These are phyloP conservation scores for Phytophthora ramorum DNA, from an alignment of 352 stramenopile genomes.

Conservation along the genomic window DNA sequence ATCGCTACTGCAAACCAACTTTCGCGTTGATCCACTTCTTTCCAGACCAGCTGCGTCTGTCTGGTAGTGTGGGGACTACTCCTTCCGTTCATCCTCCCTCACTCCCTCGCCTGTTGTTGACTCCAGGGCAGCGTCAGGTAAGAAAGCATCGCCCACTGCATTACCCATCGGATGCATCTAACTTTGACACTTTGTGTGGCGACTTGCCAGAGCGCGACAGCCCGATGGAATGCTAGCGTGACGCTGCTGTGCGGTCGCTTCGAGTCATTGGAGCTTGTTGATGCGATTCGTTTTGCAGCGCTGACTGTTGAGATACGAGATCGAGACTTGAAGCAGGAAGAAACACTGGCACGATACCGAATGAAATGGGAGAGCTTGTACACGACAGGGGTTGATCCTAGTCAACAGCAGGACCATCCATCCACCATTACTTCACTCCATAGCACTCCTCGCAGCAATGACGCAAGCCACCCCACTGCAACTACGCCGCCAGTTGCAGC, in stretches of 20 bases:
- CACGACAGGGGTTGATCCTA: slow-evolving; percentile 37
- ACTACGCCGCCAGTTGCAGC: slow-evolving; percentile 1
- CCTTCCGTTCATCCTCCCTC: slow-evolving; percentile 7
- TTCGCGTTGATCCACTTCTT: slow-evolving; percentile 70
- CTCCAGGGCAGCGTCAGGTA: slow-evolving; percentile 53
- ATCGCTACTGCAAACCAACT: slow-evolving; percentile 56
- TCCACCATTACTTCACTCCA: slow-evolving; percentile 9
- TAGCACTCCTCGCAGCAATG: slow-evolving; percentile 13
- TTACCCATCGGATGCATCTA: neutral
- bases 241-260: slow-evolving; percentile 64
- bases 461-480: neutral
- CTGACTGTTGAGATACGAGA: slow-evolving; percentile 74
- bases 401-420: slow-evolving; percentile 11
- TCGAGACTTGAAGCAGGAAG: slow-evolving; percentile 59
- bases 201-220: slow-evolving; percentile 26
- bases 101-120: slow-evolving; percentile 40
- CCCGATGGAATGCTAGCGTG: slow-evolving; percentile 57
- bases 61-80: neutral
- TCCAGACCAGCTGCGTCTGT: slow-evolving; percentile 33
- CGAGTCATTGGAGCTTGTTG: slow-evolving; percentile 45
- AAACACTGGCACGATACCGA: slow-evolving; percentile 44
- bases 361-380: slow-evolving; percentile 71
- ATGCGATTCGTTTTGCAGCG: slow-evolving; percentile 48
- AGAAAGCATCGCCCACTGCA: neutral
- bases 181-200: neutral